These are phyloP conservation scores for Croton setiger DNA, from an alignment of 441 rosid genomes.

Conservation along the genomic window DNA sequence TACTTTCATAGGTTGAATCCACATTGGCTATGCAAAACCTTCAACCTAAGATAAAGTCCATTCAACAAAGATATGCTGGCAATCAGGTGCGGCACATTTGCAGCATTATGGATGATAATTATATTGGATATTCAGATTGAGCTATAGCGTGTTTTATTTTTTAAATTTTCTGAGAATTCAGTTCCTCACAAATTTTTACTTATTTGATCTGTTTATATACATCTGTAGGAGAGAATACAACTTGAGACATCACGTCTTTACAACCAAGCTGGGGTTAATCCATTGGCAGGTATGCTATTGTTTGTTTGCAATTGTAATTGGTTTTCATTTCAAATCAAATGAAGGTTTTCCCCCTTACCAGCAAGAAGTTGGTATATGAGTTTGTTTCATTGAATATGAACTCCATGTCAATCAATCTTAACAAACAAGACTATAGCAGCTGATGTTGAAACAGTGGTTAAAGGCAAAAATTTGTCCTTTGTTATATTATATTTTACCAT, in stretches of 20 bases:
- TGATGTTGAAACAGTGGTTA: background rate
- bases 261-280: conserved; percentile 95
- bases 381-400: background rate
- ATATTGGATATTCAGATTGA: conserved; percentile 18
- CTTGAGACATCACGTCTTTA: conserved; percentile 88
- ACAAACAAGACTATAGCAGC: background rate
- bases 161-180: background rate
- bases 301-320: conserved; percentile 5
- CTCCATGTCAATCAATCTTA: background rate
- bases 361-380: background rate
- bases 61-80: conserved; percentile 94
- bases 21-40: conserved; percentile 96
- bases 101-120: background rate
- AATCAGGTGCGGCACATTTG: conserved; percentile 58
- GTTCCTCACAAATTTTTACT: conserved; percentile 9
- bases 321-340: background rate
- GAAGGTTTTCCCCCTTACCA: background rate
- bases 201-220: background rate
- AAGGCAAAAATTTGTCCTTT: background rate
- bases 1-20: conserved; percentile 72
- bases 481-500: background rate
- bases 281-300: conserved; percentile 70
- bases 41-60: conserved; percentile 92
- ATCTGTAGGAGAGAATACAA: conserved; percentile 81
- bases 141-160: background rate